Evolutionary conservation across 208 protist genomes (phyloP).

Genomic region (Trypanosomatidae sp.): DNA sequence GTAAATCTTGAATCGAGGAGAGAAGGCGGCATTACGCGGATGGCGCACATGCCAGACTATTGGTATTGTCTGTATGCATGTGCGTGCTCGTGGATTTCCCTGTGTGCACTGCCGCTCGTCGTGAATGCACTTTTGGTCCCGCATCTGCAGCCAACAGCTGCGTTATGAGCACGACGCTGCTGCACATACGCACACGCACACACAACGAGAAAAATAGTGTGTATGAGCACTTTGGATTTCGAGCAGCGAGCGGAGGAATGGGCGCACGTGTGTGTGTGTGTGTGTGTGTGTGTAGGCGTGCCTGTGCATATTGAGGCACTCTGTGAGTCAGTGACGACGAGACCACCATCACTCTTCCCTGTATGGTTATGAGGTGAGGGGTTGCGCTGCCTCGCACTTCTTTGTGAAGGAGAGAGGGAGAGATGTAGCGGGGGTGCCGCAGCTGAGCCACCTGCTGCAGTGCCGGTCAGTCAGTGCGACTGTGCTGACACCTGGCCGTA

Average conservation of each 20-base stretch:
- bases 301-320: not conserved
- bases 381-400: not conserved
- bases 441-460: too few species aligned
- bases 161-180: not conserved
- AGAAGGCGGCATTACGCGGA: not conserved
- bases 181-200: not conserved
- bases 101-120: not conserved
- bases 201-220: not conserved
- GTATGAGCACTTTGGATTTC: not conserved
- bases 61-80: not conserved
- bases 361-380: not conserved
- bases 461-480: too few species aligned
- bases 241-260: not conserved
- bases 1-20: not conserved
- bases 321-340: not conserved
- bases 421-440: not conserved
- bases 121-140: not conserved
- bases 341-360: not conserved
- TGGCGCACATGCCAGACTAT: not conserved
- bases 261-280: not conserved
- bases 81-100: not conserved
- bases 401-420: not conserved
- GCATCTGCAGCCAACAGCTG: not conserved
- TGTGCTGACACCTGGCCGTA: not conserved
- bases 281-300: not conserved